Evolutionary conservation across 495 filamentous ascomycete species (phyloP).

Genomic region (Lasiosphaeria miniovina): DNA sequence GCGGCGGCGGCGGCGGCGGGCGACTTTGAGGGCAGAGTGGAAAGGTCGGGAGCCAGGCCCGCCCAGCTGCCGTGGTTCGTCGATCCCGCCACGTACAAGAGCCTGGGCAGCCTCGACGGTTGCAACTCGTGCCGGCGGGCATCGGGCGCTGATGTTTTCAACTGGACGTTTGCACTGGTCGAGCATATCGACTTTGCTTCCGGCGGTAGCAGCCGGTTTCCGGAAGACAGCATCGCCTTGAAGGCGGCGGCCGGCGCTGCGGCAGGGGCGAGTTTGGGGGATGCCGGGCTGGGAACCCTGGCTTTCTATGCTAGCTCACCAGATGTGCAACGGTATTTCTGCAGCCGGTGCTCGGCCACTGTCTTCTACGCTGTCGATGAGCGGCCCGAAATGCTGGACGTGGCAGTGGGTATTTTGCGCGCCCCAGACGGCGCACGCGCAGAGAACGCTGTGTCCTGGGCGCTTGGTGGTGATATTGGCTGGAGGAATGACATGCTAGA

Average conservation of each 20-base stretch:
- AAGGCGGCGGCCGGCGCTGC: conserved; percentile 16
- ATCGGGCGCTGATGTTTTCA: conserved; percentile 43
- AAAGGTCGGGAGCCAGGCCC: background rate
- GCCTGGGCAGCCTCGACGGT: conserved; percentile 40
- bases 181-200: conserved; percentile 23
- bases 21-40: conserved; percentile 6
- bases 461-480: conserved; percentile 12
- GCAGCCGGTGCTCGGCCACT: conserved; percentile 49
- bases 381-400: conserved; percentile 45
- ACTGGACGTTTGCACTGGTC: conserved; percentile 41
- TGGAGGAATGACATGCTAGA: conserved; percentile 22
- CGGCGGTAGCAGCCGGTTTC: conserved; percentile 9
- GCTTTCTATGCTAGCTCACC: conserved; percentile 43
- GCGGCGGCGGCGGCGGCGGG: background rate
- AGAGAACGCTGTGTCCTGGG: conserved; percentile 35
- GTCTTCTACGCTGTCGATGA: conserved; percentile 47
- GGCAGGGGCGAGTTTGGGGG: conserved; percentile 14
- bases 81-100: conserved; percentile 38
- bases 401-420: conserved; percentile 49
- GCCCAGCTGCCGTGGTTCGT: conserved; percentile 38
- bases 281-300: conserved; percentile 44
- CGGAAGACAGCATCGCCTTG: conserved; percentile 21
- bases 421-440: conserved; percentile 48
- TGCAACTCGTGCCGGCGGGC: conserved; percentile 53
- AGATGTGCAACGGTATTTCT: conserved; percentile 51